Conservation (phyloP, 805 yeast genomes). For the Lipomyces chichibuensis region DNA sequence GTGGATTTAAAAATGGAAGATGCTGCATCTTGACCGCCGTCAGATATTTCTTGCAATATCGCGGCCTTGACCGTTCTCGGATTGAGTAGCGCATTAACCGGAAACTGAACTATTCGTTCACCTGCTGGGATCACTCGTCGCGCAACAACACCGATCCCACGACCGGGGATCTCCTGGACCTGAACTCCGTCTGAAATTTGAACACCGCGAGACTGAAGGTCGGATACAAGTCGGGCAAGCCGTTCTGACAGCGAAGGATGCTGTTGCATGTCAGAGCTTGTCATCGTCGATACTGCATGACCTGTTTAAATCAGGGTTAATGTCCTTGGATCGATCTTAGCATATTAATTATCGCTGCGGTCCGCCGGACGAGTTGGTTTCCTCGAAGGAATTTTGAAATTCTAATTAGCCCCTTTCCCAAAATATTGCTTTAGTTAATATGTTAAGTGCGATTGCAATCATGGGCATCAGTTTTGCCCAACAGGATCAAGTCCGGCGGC, state of each 20-base stretch:
- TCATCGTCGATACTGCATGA: background rate
- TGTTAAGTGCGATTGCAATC: no score
- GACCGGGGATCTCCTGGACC: slow-evolving; percentile 49
- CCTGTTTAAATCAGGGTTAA: background rate
- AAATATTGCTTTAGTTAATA: no score
- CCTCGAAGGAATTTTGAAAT: background rate
- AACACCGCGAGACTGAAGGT: slow-evolving; percentile 19
- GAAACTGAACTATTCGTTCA: slow-evolving; percentile 58
- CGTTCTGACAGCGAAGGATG: background rate
- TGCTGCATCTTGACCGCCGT: background rate
- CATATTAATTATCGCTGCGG: background rate
- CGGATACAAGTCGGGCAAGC: slow-evolving; percentile 4
- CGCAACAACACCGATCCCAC: slow-evolving; percentile 70
- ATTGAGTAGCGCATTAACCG: slow-evolving; percentile 62
- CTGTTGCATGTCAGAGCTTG: background rate
- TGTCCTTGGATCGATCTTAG: background rate
- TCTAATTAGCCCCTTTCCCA: background rate
- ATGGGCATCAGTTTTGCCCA: no score
- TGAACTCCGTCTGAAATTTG: slow-evolving; percentile 38
- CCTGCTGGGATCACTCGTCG: slow-evolving; percentile 45
- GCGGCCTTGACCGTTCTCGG: slow-evolving; percentile 27
- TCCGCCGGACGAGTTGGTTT: no score
- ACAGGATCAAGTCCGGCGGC: no score
- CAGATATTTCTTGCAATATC: background rate
- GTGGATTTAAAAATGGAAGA: background rate